Percentiles rank a stretch among this genome's conserved stretches.
These are phyloP conservation scores for Euphorbia corollata DNA, from an alignment of 441 rosid genomes.

Conservation along the genomic window DNA sequence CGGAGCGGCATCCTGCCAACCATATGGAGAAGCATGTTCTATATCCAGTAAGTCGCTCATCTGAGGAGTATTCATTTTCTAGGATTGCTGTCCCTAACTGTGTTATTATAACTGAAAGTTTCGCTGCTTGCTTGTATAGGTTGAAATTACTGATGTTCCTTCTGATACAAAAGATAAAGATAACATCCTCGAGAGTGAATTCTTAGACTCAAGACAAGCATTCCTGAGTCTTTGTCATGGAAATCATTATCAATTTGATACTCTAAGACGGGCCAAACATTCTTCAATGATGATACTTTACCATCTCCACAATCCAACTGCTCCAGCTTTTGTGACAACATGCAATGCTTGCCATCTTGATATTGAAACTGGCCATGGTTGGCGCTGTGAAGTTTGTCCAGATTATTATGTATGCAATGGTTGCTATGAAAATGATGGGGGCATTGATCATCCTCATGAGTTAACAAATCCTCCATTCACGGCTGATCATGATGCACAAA, in stretches of 20 bases:
- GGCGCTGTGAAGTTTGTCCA: conserved; percentile 98
- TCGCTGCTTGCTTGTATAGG: conserved; percentile 38
- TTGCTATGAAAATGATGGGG: conserved; percentile 83
- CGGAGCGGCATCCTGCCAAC: conserved; percentile 85
- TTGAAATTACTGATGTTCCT: conserved; percentile 65
- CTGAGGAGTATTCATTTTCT: conserved; percentile 3
- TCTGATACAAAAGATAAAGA: conserved; percentile 48
- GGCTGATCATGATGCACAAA: conserved; percentile 97
- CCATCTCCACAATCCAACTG: conserved; percentile 35
- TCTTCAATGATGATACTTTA: conserved; percentile 78
- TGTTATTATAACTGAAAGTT: conserved; percentile 18
- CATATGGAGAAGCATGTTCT: conserved; percentile 75
- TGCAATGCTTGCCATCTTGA: conserved; percentile 53
- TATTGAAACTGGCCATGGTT: conserved; percentile 98
- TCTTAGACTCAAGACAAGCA: conserved; percentile 48
- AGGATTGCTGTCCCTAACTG: not conserved
- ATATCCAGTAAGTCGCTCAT: conserved; percentile 53
- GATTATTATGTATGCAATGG: conserved; percentile 92
- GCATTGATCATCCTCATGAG: conserved; percentile 95
- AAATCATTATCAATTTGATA: conserved; percentile 52
- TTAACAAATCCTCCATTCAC: conserved; percentile 88
- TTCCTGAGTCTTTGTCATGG: conserved; percentile 51
- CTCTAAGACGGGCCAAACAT: conserved; percentile 64
- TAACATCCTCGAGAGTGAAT: conserved; percentile 25
- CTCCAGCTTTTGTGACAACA: conserved; percentile 8